Percentiles rank a stretch among this genome's conserved stretches.
Evolutionary conservation across 2,329 filamentous ascomycete genomes (phyloP).

Genomic region (Trichoderma koningii): DNA sequence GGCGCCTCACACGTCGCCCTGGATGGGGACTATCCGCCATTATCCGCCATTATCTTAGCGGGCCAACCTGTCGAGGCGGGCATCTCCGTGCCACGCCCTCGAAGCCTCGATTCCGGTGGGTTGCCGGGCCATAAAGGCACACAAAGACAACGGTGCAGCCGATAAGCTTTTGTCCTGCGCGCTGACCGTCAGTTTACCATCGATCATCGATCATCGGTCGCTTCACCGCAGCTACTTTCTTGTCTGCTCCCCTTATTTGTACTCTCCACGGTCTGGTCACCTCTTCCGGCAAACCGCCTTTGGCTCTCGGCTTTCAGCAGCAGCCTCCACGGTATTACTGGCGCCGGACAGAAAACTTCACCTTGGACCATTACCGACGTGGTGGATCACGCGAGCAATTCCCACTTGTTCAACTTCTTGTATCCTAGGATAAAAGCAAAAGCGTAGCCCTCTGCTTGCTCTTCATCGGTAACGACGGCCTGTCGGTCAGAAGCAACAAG

Average conservation of each 20-base stretch:
- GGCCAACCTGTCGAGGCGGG: slow-evolving; percentile 24
- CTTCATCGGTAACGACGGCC: slow-evolving; percentile 17
- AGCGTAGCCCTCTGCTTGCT: slow-evolving; percentile 16
- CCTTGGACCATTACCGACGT: background rate
- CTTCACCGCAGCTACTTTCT: background rate
- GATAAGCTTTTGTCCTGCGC: slow-evolving; percentile 21
- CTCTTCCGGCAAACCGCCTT: background rate
- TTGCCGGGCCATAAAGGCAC: slow-evolving; percentile 13
- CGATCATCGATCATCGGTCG: slow-evolving; percentile 2
- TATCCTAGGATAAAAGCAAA: slow-evolving; percentile 21
- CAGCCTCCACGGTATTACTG: background rate
- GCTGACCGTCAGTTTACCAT: slow-evolving; percentile 22
- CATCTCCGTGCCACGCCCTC: slow-evolving; percentile 27
- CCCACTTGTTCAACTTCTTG: slow-evolving; percentile 21
- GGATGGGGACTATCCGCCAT: slow-evolving; percentile 13
- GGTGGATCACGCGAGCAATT: slow-evolving; percentile 23
- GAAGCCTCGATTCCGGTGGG: slow-evolving; percentile 19
- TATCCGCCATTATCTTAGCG: slow-evolving; percentile 20
- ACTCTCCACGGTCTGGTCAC: background rate
- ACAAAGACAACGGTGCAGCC: slow-evolving; percentile 9
- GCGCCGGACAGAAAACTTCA: slow-evolving; percentile 16
- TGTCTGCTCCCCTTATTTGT: background rate
- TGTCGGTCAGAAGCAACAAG: slow-evolving; percentile 2
- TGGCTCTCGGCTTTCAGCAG: background rate
- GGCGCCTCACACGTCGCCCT: slow-evolving; percentile 20